Conservation (phyloP, 2,329 filamentous ascomycete species). For the Monosporascus sp. region DNA sequence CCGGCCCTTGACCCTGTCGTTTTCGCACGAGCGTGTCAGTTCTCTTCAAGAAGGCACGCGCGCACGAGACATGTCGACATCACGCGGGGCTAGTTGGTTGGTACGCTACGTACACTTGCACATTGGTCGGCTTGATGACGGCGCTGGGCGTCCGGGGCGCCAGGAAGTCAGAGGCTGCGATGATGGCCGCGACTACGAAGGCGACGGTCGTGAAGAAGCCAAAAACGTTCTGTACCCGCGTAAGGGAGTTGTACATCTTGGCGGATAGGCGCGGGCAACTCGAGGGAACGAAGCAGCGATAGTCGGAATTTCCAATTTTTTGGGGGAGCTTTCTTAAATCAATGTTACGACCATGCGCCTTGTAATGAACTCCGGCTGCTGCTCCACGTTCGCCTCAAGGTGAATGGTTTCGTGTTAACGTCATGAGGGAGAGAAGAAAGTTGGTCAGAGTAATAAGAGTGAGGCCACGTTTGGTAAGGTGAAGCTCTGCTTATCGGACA, state of each 20-base stretch:
- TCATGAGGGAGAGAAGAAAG: background rate
- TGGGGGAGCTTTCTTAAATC: background rate
- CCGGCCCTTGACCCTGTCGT: slow-evolving; percentile 70
- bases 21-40: background rate
- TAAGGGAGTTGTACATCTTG: slow-evolving; percentile 81
- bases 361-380: background rate
- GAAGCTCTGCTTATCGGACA: background rate
- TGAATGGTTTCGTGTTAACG: background rate
- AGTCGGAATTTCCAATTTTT: background rate
- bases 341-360: background rate
- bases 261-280: slow-evolving; percentile 7
- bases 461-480: background rate
- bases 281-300: background rate
- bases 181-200: slow-evolving; percentile 71
- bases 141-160: slow-evolving; percentile 63
- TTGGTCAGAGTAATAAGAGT: background rate
- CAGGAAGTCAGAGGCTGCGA: slow-evolving; percentile 74
- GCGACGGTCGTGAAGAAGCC: slow-evolving; percentile 96
- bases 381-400: background rate
- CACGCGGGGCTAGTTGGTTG: slow-evolving; percentile 4
- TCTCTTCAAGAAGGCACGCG: too few species aligned
- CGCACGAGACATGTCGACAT: background rate
- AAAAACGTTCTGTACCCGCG: slow-evolving; percentile 86
- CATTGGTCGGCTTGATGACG: slow-evolving; percentile 62
- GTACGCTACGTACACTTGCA: slow-evolving; percentile 66